phyloP scores from a whole-genome alignment of 768 basidiomycete species.

The Lanmaoa pseudosensibilis region DNA sequence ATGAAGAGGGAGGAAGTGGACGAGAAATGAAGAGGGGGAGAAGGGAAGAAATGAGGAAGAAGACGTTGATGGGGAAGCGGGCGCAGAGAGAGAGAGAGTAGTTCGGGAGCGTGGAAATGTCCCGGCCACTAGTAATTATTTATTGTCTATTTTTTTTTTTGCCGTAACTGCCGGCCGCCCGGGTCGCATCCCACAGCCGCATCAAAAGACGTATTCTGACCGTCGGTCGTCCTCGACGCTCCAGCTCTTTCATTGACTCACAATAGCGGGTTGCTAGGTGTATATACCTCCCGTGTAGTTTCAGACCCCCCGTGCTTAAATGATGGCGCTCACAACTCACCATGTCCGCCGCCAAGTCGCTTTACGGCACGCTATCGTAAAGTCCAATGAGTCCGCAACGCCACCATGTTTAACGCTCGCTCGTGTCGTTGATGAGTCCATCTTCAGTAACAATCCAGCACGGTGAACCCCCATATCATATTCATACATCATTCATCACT shows the following conservation, averaged over 20 bases:
- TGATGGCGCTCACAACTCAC: background rate
- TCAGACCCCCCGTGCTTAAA: background rate
- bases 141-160: slow-evolving; percentile 20
- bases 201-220: background rate
- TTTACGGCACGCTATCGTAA: background rate
- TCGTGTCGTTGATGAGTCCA: background rate
- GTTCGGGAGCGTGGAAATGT: slow-evolving; percentile 34
- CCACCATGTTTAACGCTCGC: background rate
- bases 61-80: slow-evolving; percentile 23
- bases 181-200: slow-evolving; percentile 13
- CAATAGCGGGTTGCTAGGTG: background rate
- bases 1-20: slow-evolving; percentile 18
- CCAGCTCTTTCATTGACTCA: background rate
- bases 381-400: background rate
- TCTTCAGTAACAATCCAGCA: background rate
- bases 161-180: slow-evolving; percentile 24
- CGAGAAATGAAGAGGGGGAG: slow-evolving; percentile 33
- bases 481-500: background rate
- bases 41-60: slow-evolving; percentile 33
- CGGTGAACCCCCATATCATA: background rate
- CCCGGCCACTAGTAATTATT: slow-evolving; percentile 20
- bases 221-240: background rate
- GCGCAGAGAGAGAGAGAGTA: slow-evolving; percentile 14
- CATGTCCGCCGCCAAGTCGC: background rate
- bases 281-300: background rate